Evolutionary conservation across 2,329 filamentous ascomycete genomes (phyloP).

Genomic region (Claviceps digitariae): DNA sequence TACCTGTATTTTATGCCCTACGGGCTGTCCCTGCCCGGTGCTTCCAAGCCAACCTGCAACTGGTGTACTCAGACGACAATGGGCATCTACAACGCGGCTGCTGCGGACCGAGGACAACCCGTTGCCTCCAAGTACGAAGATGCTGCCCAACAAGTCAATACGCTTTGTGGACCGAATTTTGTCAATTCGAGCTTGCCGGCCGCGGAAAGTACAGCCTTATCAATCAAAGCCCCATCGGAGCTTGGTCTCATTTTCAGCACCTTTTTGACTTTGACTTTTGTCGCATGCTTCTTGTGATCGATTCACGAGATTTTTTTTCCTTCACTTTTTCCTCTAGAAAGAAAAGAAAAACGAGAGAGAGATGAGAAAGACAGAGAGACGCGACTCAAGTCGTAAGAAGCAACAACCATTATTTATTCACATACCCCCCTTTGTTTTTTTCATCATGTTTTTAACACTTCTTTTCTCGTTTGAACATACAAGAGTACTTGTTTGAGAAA

Average conservation of each 20-base stretch:
- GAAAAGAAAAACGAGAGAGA: not conserved
- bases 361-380: no score
- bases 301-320: not conserved
- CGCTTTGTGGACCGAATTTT: conserved; percentile 44
- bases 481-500: no score
- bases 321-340: no score
- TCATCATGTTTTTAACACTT: no score
- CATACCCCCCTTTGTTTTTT: no score
- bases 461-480: no score
- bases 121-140: conserved; percentile 55
- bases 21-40: conserved; percentile 54
- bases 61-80: conserved; percentile 69
- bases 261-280: conserved; percentile 8
- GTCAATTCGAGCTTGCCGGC: conserved; percentile 41
- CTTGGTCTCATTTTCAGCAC: conserved; percentile 3
- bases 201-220: conserved; percentile 11
- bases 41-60: conserved; percentile 60
- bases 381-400: not conserved
- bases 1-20: conserved; percentile 81
- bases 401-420: no score
- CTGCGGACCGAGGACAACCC: conserved; percentile 49
- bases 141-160: conserved; percentile 63
- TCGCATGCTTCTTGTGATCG: conserved; percentile 10
- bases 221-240: conserved; percentile 9
- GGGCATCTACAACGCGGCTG: conserved; percentile 60